Percentiles rank a stretch among this genome's conserved stretches.
Conservation (phyloP, 768 basidiomycete species). For the Lepiota brunneoincarnata region DNA sequence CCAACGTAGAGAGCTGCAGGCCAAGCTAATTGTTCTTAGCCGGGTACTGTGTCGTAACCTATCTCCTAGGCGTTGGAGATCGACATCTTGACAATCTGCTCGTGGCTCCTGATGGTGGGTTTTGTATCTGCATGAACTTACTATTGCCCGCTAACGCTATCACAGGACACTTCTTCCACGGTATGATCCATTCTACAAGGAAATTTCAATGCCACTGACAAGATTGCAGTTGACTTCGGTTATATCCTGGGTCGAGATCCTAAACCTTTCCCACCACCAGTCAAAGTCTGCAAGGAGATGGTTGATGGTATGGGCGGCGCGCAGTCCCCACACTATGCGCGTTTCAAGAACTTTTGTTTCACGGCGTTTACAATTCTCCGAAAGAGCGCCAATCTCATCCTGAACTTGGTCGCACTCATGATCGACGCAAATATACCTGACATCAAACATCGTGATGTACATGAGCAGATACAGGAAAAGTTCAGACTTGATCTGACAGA, state of each 20-base stretch:
- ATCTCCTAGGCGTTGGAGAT: constrained; percentile 94
- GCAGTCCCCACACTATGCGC: constrained; percentile 89
- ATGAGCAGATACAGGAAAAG: constrained; percentile 93
- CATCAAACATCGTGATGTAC: constrained; percentile 87
- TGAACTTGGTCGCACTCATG: constrained; percentile 96
- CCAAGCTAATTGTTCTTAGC: constrained; percentile 44
- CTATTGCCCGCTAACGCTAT: not conserved
- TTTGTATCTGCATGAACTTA: not conserved
- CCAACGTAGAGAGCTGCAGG: not conserved
- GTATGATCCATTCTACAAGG: constrained; percentile 31
- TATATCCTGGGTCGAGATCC: constrained; percentile 98
- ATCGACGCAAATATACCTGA: constrained; percentile 97
- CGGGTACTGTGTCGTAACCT: constrained; percentile 97
- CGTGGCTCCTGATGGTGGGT: constrained; percentile 82
- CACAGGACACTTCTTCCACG: constrained; percentile 93
- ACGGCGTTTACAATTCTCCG: constrained; percentile 97
- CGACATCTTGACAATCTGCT: constrained; percentile 95
- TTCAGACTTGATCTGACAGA: constrained; percentile 93
- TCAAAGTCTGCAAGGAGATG: constrained; percentile 99
- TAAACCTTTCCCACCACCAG: constrained; percentile 95
- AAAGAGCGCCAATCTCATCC: constrained; percentile 95
- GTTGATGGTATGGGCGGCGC: constrained; percentile 99
- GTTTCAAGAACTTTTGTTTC: constrained; percentile 96
- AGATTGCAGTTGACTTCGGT: constrained; percentile 84
- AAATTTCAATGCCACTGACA: not conserved